Percentiles rank a stretch among this genome's conserved stretches.
phyloP scores from a whole-genome alignment of 164 flowering plant genomes.

The Berberis thunbergii region DNA sequence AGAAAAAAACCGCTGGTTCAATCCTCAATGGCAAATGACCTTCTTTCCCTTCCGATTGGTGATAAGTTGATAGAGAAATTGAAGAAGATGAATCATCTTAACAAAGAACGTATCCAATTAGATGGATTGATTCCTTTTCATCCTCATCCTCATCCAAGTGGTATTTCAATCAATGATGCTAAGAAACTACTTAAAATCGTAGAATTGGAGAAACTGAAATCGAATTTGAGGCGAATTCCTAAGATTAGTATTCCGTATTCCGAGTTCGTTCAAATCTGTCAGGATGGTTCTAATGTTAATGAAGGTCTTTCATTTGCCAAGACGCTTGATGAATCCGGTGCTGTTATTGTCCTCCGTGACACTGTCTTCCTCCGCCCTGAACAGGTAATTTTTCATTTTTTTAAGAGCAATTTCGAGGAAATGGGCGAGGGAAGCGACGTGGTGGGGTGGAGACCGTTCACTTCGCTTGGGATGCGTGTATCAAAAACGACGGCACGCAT shows the following conservation, averaged over 20 bases:
- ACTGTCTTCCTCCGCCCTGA: slow-evolving; percentile 61
- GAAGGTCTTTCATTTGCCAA: slow-evolving; percentile 43
- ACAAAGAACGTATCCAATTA: slow-evolving; percentile 32
- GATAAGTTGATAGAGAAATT: slow-evolving; percentile 39
- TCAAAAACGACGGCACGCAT: no score
- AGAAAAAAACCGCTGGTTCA: slow-evolving; percentile 21
- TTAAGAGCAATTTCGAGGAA: no score
- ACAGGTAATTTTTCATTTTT: slow-evolving; percentile 33
- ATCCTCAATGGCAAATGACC: slow-evolving; percentile 18
- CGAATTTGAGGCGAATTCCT: slow-evolving; percentile 29
- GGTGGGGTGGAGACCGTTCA: no score
- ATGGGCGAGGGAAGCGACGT: no score
- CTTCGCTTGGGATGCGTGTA: no score
- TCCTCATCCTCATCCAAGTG: slow-evolving; percentile 3
- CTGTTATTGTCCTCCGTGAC: slow-evolving; percentile 59
- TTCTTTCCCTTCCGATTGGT: slow-evolving; percentile 25
- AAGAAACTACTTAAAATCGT: slow-evolving; percentile 46
- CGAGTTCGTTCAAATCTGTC: slow-evolving; percentile 51
- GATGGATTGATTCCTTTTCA: slow-evolving; percentile 34
- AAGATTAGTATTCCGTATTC: slow-evolving; percentile 30
- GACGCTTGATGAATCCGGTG: slow-evolving; percentile 45
- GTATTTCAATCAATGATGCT: slow-evolving; percentile 37
- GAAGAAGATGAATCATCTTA: slow-evolving; percentile 30
- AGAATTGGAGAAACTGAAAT: slow-evolving; percentile 50
- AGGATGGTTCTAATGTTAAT: slow-evolving; percentile 19